Percentiles rank a stretch among this genome's conserved stretches.
These are phyloP conservation scores for Fragilaria crotonensis DNA, from an alignment of 108 stramenopile species.

Conservation along the genomic window DNA sequence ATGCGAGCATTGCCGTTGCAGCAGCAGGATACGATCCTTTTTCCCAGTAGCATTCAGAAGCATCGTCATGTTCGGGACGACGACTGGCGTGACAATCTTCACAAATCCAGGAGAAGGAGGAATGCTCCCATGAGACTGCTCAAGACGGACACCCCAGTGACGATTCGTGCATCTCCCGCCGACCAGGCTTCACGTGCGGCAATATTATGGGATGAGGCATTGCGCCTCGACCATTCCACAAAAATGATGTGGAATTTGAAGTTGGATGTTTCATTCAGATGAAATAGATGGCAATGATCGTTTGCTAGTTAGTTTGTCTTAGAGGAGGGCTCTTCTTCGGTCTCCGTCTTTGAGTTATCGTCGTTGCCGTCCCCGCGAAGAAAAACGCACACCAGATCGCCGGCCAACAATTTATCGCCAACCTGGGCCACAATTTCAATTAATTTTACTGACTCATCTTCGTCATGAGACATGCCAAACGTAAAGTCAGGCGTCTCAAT, in stretches of 20 bases:
- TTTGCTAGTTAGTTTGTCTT: too few species aligned
- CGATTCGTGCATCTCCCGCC: not conserved
- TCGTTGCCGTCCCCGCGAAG: not conserved
- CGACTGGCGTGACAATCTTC: too few species aligned
- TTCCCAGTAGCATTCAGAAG: too few species aligned
- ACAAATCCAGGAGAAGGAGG: not conserved
- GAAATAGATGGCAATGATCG: not conserved
- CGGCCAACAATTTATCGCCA: not conserved
- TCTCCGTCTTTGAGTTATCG: too few species aligned
- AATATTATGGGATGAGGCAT: not conserved
- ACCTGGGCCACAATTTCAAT: slow-evolving; percentile 27
- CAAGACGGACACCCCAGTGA: not conserved
- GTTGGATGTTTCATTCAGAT: not conserved
- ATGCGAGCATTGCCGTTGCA: too few species aligned
- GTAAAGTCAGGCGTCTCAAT: slow-evolving; percentile 41
- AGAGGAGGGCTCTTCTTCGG: too few species aligned
- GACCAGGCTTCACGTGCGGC: not conserved
- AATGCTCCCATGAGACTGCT: not conserved
- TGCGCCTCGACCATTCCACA: not conserved
- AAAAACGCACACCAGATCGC: not conserved
- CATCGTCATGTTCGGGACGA: too few species aligned
- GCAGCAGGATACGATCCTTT: too few species aligned
- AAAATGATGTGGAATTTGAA: not conserved
- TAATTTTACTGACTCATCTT: slow-evolving; percentile 24
- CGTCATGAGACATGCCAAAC: slow-evolving; percentile 42